A percentile compares a stretch with the other conserved stretches of the same genome.
phyloP scores from a whole-genome alignment of 169 alveolate genomes.

The Theileria annulata region DNA sequence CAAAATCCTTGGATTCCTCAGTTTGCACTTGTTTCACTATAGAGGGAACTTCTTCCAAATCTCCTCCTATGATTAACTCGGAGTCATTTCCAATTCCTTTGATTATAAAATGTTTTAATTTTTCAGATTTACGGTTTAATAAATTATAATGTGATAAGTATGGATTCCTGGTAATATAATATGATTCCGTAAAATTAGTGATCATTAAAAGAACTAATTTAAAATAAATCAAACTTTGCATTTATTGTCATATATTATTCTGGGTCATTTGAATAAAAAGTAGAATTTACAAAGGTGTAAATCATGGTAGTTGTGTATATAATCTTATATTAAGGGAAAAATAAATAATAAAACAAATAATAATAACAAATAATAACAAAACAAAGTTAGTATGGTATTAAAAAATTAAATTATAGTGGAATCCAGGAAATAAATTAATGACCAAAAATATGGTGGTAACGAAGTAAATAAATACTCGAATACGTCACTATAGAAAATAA shows the following conservation, averaged over 20 bases:
- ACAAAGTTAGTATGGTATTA: too few relatives aligned
- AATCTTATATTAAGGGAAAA: too few relatives aligned
- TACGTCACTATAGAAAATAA: not conserved
- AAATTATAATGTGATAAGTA: not conserved
- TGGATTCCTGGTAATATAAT: not conserved
- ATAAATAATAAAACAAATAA: too few relatives aligned
- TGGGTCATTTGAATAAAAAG: too few relatives aligned
- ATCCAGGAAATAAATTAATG: too few relatives aligned
- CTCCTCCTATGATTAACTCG: slow-evolving; percentile 49
- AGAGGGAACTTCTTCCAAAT: slow-evolving; percentile 50
- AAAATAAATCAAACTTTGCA: not conserved
- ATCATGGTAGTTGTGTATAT: too few relatives aligned
- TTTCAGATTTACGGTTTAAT: not conserved
- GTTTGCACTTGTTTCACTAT: slow-evolving; percentile 37
- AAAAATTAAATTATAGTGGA: too few relatives aligned
- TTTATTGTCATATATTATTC: not conserved
- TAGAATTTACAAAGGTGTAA: too few relatives aligned
- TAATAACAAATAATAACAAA: too few relatives aligned
- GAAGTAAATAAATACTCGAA: not conserved
- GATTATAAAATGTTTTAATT: not conserved
- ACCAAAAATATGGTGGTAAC: not conserved
- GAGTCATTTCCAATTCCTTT: not conserved
- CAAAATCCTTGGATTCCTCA: slow-evolving; percentile 40
- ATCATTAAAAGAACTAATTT: not conserved
- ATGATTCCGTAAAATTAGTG: not conserved